Conservation (phyloP, 2,329 filamentous ascomycete species). For the Penicillium sp. region DNA sequence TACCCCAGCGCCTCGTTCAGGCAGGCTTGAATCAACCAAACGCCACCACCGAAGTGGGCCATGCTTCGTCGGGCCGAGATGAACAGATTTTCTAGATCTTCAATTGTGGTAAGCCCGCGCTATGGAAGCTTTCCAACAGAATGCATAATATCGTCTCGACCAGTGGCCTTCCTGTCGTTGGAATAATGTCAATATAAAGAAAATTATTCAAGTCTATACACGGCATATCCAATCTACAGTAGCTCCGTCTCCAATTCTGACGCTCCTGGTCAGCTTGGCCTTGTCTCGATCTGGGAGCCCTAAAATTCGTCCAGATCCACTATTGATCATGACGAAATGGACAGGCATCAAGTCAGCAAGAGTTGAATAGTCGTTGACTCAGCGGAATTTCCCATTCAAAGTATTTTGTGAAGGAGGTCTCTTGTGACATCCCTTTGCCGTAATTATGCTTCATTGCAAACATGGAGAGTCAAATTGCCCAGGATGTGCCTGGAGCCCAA, state of each 20-base stretch:
- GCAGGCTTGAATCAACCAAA: too few relatives aligned
- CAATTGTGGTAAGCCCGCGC: too few relatives aligned
- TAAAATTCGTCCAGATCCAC: not conserved
- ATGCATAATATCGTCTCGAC: too few relatives aligned
- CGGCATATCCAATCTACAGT: not conserved
- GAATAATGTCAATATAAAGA: too few relatives aligned
- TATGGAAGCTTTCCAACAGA: too few relatives aligned
- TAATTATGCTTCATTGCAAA: not conserved
- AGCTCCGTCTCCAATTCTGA: not conserved
- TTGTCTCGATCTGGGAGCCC: not conserved
- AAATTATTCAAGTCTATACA: not conserved
- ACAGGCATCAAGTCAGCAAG: not conserved
- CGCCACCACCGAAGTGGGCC: too few relatives aligned
- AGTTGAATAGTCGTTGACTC: constrained; percentile 13
- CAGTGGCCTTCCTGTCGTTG: not conserved
- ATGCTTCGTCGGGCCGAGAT: too few relatives aligned
- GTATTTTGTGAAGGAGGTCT: not conserved
- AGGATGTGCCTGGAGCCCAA: constrained; percentile 2
- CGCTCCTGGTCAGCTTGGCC: not conserved
- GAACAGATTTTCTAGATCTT: too few relatives aligned
- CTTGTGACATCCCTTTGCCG: not conserved
- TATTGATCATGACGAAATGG: not conserved
- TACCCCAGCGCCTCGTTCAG: too few relatives aligned
- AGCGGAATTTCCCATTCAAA: not conserved
- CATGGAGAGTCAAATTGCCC: not conserved